Conservation (phyloP, 2,329 filamentous ascomycete genomes). For the Dothistroma septosporum region DNA sequence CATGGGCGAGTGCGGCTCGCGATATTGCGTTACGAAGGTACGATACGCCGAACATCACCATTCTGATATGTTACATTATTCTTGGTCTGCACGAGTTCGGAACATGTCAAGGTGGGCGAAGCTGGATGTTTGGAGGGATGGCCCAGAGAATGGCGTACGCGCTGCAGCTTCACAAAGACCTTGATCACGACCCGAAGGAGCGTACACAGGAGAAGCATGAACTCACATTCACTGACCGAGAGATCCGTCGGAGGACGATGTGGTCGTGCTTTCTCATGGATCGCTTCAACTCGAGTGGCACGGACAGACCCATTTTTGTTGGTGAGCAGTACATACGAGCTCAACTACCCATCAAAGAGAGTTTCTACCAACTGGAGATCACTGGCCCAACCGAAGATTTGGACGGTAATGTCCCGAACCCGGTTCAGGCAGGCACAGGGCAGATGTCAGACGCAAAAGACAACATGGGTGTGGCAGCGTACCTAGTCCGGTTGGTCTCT, state of each 20-base stretch:
- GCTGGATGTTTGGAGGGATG: constrained; percentile 93
- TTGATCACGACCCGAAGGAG: constrained; percentile 61
- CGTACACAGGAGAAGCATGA: constrained; percentile 25
- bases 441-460: constrained; percentile 63
- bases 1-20: constrained; percentile 83
- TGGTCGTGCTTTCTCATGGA: constrained; percentile 99
- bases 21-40: constrained; percentile 83
- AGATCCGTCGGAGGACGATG: constrained; percentile 91
- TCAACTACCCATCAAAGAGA: constrained; percentile 85
- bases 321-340: constrained; percentile 85
- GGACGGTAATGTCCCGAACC: constrained; percentile 64
- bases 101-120: constrained; percentile 90
- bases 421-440: constrained; percentile 59
- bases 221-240: constrained; percentile 79
- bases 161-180: constrained; percentile 84
- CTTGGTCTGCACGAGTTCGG: constrained; percentile 93
- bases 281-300: constrained; percentile 92
- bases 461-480: constrained; percentile 93
- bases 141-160: constrained; percentile 97
- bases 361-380: constrained; percentile 85
- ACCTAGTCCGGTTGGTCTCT: constrained; percentile 78
- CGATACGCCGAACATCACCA: constrained; percentile 93
- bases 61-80: constrained; percentile 82
- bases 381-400: constrained; percentile 81
- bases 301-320: constrained; percentile 85